A percentile compares a stretch with the other conserved stretches of the same genome.
These are phyloP conservation scores for Alectoria sarmentosa DNA, from an alignment of 495 filamentous ascomycete genomes.

Conservation along the genomic window DNA sequence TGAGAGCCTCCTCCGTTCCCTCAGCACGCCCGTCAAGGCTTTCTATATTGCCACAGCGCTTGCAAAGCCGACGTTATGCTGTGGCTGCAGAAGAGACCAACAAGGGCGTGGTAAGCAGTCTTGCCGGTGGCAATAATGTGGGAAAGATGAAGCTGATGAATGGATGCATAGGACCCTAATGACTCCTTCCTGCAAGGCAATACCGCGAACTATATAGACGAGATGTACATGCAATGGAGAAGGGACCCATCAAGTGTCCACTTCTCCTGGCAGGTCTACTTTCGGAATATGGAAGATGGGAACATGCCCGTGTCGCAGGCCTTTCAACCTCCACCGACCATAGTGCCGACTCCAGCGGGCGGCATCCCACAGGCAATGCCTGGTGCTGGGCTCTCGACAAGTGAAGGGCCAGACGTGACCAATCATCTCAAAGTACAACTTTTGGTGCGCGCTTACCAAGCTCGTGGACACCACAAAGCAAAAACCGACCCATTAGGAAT, in stretches of 20 bases:
- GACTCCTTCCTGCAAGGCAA: conserved; percentile 94
- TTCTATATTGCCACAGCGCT: conserved; percentile 37
- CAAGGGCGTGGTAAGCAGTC: conserved; percentile 42
- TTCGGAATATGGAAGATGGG: conserved; percentile 97
- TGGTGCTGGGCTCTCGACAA: conserved; percentile 56
- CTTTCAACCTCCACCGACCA: conserved; percentile 88
- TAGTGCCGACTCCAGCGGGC: conserved; percentile 71
- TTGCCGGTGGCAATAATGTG: neutral
- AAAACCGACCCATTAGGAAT: conserved; percentile 96
- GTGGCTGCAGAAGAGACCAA: conserved; percentile 47
- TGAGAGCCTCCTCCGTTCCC: conserved; percentile 40
- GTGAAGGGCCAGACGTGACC: conserved; percentile 74
- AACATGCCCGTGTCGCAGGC: conserved; percentile 96
- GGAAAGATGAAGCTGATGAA: conserved; percentile 11
- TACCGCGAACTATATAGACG: conserved; percentile 97
- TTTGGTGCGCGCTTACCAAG: conserved; percentile 93
- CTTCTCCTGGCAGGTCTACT: conserved; percentile 98
- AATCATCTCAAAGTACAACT: conserved; percentile 99
- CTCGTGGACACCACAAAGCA: conserved; percentile 95
- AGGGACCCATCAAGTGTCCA: conserved; percentile 88
- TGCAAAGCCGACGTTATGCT: conserved; percentile 49
- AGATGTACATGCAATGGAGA: conserved; percentile 99
- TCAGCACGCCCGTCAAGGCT: conserved; percentile 32
- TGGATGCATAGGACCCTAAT: conserved; percentile 58
- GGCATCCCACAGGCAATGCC: conserved; percentile 71